Evolutionary conservation across 352 stramenopile species (phyloP).

Genomic region (Phytophthora colocasiae): DNA sequence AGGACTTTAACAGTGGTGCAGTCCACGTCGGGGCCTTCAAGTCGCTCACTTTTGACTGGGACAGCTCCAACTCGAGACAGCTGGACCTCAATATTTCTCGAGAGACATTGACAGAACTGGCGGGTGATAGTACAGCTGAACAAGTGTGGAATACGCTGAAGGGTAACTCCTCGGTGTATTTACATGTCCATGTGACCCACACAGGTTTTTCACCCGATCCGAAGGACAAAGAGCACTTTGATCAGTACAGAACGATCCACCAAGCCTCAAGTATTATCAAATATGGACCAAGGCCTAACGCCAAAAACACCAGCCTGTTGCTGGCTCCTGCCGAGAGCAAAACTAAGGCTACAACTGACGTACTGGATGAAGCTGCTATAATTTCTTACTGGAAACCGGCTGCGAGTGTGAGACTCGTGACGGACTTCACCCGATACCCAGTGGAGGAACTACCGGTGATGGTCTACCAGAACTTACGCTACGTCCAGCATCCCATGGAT

Average conservation of each 20-base stretch:
- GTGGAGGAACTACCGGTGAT: conserved; percentile 70
- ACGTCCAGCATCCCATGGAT: conserved; percentile 55
- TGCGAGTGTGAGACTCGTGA: conserved; percentile 76
- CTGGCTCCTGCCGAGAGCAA: conserved; percentile 25
- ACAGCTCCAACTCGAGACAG: conserved; percentile 57
- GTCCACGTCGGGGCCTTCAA: conserved; percentile 61
- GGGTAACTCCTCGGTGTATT: conserved; percentile 64
- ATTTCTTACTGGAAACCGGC: conserved; percentile 84
- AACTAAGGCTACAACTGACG: conserved; percentile 4
- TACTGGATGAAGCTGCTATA: conserved; percentile 39
- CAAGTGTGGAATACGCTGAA: conserved; percentile 54
- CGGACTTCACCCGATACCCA: conserved; percentile 75
- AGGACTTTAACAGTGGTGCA: conserved; percentile 48
- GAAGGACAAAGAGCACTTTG: conserved; percentile 37
- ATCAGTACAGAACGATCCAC: conserved; percentile 69
- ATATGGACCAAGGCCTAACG: conserved; percentile 63
- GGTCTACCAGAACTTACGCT: conserved; percentile 76
- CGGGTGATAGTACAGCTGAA: conserved; percentile 2
- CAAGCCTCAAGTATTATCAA: conserved; percentile 69
- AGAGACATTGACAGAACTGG: conserved; percentile 22
- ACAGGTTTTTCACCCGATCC: conserved; percentile 56
- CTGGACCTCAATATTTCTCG: conserved; percentile 63
- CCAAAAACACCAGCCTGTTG: conserved; percentile 70
- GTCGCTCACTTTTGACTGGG: conserved; percentile 72
- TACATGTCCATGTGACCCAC: conserved; percentile 80